These are phyloP conservation scores for Plasmopara halstedii DNA, from an alignment of 352 stramenopile species.

Conservation along the genomic window DNA sequence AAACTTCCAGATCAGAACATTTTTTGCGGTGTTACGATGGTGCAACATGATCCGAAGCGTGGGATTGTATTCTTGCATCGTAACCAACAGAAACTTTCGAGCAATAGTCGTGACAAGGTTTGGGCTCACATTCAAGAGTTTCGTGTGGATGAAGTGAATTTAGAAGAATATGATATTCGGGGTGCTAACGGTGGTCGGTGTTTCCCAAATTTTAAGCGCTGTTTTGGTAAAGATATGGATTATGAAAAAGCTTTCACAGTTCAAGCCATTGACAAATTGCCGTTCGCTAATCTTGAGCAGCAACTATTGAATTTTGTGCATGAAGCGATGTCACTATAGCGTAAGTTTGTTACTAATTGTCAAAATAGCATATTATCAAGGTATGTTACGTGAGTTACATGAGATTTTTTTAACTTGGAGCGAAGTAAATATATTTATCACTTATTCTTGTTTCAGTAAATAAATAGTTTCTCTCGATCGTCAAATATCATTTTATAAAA, in stretches of 20 bases:
- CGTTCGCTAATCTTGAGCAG: conserved; percentile 39
- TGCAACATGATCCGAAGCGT: conserved; percentile 47
- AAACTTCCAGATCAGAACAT: conserved; percentile 36
- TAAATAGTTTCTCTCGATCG: no score
- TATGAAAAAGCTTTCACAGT: conserved; percentile 51
- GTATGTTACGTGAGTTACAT: no score
- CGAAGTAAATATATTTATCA: no score
- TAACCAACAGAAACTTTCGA: conserved; percentile 50
- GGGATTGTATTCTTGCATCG: conserved; percentile 54
- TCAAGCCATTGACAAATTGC: conserved; percentile 25
- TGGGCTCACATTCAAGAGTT: conserved; percentile 53
- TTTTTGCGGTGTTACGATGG: conserved; percentile 68
- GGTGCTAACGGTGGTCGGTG: conserved; percentile 48
- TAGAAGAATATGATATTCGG: conserved; percentile 48
- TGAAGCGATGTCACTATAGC: no score
- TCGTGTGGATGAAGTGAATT: conserved; percentile 15
- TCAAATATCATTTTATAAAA: no score
- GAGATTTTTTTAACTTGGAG: no score
- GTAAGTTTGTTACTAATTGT: no score
- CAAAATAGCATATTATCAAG: no score
- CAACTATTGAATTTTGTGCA: conserved; percentile 33
- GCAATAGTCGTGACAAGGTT: conserved; percentile 27
- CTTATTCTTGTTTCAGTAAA: no score
- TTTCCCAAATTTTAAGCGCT: conserved; percentile 48
- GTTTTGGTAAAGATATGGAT: conserved; percentile 63